Evolutionary conservation across 352 stramenopile species (phyloP), one percentile per base, ranked within the genome.

Genomic region (Phytophthora nicotianae): DNA sequence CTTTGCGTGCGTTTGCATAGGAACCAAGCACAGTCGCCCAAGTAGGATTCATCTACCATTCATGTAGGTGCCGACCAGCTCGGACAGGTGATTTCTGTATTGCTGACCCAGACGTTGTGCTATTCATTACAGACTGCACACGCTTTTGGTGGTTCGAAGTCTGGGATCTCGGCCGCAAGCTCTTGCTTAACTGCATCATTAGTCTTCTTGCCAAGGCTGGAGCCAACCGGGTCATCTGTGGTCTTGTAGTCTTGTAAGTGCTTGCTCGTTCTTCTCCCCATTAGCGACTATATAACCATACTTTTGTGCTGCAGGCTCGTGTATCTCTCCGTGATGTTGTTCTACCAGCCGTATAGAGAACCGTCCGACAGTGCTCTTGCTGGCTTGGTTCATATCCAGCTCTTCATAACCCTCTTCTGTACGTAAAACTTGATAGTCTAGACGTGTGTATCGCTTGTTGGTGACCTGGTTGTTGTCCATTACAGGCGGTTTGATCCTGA

Each of bases 381-480:
- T 13, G 70, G 79, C 7, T 58, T 88, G 41, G 83, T 75, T 19
- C 77, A 93, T 29, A 89, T 93, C 55, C 79, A 93, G 60, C 70
- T 93, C 35, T 93, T 91, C 63, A 62, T 91, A 68, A 90, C 81
- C 17, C 64, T 93, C 5, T 93, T 93, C 33, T 90, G 83, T 92
- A 68, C 47, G 77, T 74, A 21, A 11, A 42, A 7, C 16, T 32
- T 3, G 16, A 9, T 49, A 38, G 10, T 38, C 11, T 49, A 21
- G 26, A 49, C 11, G 47, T 21, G 7, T 21, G 9, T 7, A 48
- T 45, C 49, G 5, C 3, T 38, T n/a, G 20, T 14, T 40, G 16
- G 23, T 48, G 17, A 38, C 13, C 20, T 32, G 58, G 9, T 46
- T 45, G 16, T 0, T 51, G 26, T 37, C 54, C n/a, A 23, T 9